Conservation (phyloP, 345 rosid genomes). For the Populus davidiana region DNA sequence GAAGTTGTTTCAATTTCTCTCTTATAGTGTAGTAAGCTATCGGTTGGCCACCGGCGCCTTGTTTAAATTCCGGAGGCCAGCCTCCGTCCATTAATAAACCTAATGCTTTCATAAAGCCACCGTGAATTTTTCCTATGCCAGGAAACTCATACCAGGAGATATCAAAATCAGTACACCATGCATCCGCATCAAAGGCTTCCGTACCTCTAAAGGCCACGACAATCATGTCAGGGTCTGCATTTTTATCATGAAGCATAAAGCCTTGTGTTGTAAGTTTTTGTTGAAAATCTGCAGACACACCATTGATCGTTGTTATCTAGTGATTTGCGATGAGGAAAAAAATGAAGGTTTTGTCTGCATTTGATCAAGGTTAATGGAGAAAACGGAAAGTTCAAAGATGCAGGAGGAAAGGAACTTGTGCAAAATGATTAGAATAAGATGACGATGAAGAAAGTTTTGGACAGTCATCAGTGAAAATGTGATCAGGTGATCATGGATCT, state of each 20-base stretch:
- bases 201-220: conserved; percentile 52
- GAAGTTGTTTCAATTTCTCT: conserved; percentile 29
- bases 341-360: too few species aligned
- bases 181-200: conserved; percentile 38
- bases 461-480: too few species aligned
- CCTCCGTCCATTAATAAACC: conserved; percentile 43
- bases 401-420: too few species aligned
- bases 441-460: too few species aligned
- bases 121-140: conserved; percentile 45
- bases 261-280: conserved; percentile 27
- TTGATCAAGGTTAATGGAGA: too few species aligned
- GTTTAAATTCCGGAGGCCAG: conserved; percentile 39
- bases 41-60: conserved; percentile 2
- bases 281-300: conserved; percentile 29
- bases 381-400: too few species aligned
- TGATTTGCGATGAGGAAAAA: too few species aligned
- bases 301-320: not conserved
- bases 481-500: too few species aligned
- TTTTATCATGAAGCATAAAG: conserved; percentile 30
- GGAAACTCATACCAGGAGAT: conserved; percentile 44
- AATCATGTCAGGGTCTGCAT: conserved; percentile 19
- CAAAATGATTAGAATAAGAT: too few species aligned
- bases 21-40: conserved; percentile 58
- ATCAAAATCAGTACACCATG: conserved; percentile 46
- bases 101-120: conserved; percentile 63